These are phyloP conservation scores for Sinapis alba DNA, from an alignment of 441 rosid species.

Conservation along the genomic window DNA sequence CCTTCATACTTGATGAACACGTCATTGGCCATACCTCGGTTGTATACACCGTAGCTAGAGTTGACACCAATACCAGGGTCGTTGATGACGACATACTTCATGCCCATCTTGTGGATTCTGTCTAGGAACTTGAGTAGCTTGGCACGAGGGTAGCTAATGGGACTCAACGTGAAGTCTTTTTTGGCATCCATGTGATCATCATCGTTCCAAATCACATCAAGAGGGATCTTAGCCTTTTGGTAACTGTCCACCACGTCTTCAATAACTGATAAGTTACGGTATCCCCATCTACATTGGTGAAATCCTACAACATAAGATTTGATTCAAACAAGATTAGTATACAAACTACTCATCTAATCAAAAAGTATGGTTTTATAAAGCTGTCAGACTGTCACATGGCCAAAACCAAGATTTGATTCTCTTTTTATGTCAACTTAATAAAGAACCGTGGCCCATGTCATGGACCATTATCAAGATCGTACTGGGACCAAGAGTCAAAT, in stretches of 20 bases:
- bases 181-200: constrained; percentile 97
- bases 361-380: not conserved
- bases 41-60: constrained; percentile 72
- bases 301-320: constrained; percentile 53
- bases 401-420: not conserved
- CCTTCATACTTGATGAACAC: constrained; percentile 92
- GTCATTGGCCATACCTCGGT: constrained; percentile 77
- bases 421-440: not conserved
- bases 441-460: not conserved
- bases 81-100: constrained; percentile 90
- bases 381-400: not conserved
- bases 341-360: not conserved
- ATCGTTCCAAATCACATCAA: constrained; percentile 95
- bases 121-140: constrained; percentile 84
- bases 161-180: constrained; percentile 90
- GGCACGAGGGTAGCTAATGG: constrained; percentile 67
- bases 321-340: not conserved
- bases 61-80: constrained; percentile 98
- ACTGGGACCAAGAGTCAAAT: not conserved
- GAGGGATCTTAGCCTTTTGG: constrained; percentile 82
- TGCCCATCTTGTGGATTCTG: constrained; percentile 77
- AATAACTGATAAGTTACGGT: constrained; percentile 87
- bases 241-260: constrained; percentile 95
- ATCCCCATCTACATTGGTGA: constrained; percentile 99
- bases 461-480: not conserved